phyloP scores from a whole-genome alignment of 805 yeast genomes.

The Maudiozyma bulderi region DNA sequence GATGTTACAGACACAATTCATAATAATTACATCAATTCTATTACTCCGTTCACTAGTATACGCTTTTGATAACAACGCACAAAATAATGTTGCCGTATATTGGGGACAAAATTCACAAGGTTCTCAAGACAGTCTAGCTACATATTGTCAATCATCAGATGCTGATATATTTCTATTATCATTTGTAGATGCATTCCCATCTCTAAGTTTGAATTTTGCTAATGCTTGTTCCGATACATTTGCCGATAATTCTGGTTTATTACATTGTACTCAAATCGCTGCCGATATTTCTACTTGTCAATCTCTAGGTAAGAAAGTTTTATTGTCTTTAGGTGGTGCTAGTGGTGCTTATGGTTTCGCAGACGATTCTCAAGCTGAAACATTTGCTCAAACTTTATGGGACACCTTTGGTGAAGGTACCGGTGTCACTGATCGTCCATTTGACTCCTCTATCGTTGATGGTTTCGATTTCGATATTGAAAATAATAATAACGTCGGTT shows the following conservation, averaged over 20 bases:
- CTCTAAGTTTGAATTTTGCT: constrained; percentile 47
- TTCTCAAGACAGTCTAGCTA: constrained; percentile 33
- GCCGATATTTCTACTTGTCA: constrained; percentile 71
- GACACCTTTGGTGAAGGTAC: constrained; percentile 55
- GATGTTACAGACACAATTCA: background rate
- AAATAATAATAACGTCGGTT: constrained; percentile 52
- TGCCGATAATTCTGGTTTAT: constrained; percentile 29
- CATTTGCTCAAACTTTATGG: constrained; percentile 52
- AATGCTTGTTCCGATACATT: constrained; percentile 35
- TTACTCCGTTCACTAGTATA: constrained; percentile 1
- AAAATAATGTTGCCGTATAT: constrained; percentile 62
- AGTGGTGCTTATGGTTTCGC: constrained; percentile 78
- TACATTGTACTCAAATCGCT: constrained; percentile 48
- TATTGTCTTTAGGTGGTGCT: constrained; percentile 71
- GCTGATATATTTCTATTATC: constrained; percentile 68
- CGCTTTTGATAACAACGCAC: constrained; percentile 32
- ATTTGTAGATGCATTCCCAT: constrained; percentile 57
- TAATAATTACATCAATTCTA: constrained; percentile 12
- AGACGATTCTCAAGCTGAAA: constrained; percentile 59
- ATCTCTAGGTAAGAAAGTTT: constrained; percentile 60
- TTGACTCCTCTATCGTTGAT: constrained; percentile 69
- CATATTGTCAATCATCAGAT: constrained; percentile 57
- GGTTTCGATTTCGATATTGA: constrained; percentile 94
- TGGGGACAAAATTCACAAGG: constrained; percentile 89
- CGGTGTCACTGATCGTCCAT: constrained; percentile 47